phyloP scores from a whole-genome alignment of 176 grass and related monocot species.

The Zea mays region Zm-B73-REFERENCE-NAM-5.0 NC_050104.1:25109001-25109500 shows the following conservation, averaged over 20 bases:
- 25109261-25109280: too few species aligned
- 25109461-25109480: too few species aligned
- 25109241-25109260: neutral
- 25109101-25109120: neutral
- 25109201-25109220: neutral
- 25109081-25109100: neutral
- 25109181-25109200: constrained; percentile 75
- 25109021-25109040: neutral
- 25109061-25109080: neutral
- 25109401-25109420: too few species aligned
- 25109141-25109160: constrained; percentile 43
- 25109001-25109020: constrained; percentile 29
- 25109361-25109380: too few species aligned
- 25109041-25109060: neutral
- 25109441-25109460: too few species aligned
- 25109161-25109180: constrained; percentile 73
- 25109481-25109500: too few species aligned
- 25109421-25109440: too few species aligned
- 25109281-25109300: too few species aligned
- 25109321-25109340: too few species aligned
- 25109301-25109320: too few species aligned
- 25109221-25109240: neutral
- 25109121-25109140: neutral
- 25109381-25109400: neutral
- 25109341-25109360: too few species aligned